Base-by-base conservation (phyloP, 2,329 filamentous ascomycete genomes). In the Aspergillus caelatus region DNA sequence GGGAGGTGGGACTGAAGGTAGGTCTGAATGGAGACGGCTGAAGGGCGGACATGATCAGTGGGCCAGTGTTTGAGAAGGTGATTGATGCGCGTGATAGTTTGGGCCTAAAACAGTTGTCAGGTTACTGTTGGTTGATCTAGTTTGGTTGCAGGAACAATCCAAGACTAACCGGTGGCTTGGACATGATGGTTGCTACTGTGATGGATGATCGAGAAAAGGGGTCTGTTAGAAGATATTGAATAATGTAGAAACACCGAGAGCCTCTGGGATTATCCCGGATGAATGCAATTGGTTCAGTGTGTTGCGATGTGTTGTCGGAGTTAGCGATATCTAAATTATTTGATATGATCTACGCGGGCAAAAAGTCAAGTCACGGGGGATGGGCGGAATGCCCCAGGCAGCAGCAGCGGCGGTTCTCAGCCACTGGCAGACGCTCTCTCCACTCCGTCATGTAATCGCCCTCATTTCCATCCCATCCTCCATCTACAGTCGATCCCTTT, bases 21-120 rank as follows among this genome's bases (percentile, higher is more conserved):
- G 57, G 70, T 72, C 66, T 81, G 80, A 43, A 83, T 75, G 34
- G 80, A 81, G 64, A 83, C 79, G 39, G 78, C 75, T 64, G 78
- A 72, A 19, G 81, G 81, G 32, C 81, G 79, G 58, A 83, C 75
- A 19, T 73, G 72, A 67, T 83, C 81, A 28, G 70, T 63, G 34
- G 81, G 81, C 81, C 81, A 83, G 68, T 77, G 75, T 61, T 77
- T 75, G 65, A 82, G 71, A 59, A 83, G 72, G 60, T 78, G 77
- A 14, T 74, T 68, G 65, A 82, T 74, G 68, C 81, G 81, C 21
- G 70, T 63, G 57, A 75, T 57, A 55, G 41, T 68, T 69, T 76
- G 61, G 61, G 68, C 63, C 74, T 70, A 66, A 73, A 58, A 62
- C 70, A 43, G 46, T 53, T 58, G n/a, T 19, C 26, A 55, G 61